Evolutionary conservation across 2,329 filamentous ascomycete species (phyloP).

Genomic region (Bisporella sp.): DNA sequence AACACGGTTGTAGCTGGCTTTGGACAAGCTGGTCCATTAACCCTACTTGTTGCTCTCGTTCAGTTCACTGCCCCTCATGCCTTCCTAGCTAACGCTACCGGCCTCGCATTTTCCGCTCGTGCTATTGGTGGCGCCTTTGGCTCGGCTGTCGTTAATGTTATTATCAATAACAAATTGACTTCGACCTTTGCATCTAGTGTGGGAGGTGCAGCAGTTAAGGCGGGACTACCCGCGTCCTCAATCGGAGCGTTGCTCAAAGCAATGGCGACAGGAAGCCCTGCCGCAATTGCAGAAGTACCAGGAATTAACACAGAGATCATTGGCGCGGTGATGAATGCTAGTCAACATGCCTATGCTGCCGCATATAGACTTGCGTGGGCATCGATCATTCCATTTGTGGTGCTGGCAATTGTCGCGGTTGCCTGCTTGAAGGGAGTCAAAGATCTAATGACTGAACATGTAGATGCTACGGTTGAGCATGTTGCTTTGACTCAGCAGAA

Average conservation of each 20-base stretch:
- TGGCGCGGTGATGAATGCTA: conserved; percentile 32
- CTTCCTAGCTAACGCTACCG: conserved; percentile 45
- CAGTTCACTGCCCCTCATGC: conserved; percentile 47
- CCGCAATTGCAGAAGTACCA: conserved; percentile 23
- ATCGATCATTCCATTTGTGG: conserved; percentile 44
- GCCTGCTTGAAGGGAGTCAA: conserved; percentile 39
- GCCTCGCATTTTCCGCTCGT: conserved; percentile 44
- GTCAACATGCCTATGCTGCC: conserved; percentile 37
- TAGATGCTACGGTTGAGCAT: conserved; percentile 43
- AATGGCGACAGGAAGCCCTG: conserved; percentile 28
- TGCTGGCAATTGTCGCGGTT: conserved; percentile 38
- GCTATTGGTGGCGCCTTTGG: conserved; percentile 47
- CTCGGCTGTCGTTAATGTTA: conserved; percentile 43
- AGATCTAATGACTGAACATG: conserved; percentile 46
- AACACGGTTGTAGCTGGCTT: conserved; percentile 30
- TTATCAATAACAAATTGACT: conserved; percentile 40
- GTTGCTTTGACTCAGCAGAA: too few relatives aligned
- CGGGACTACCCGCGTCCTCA: conserved; percentile 35
- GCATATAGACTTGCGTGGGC: conserved; percentile 44
- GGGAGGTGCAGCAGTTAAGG: conserved; percentile 32
- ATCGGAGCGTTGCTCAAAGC: conserved; percentile 33
- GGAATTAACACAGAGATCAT: conserved; percentile 34
- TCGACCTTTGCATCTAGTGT: conserved; percentile 35
- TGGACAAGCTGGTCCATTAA: conserved; percentile 42
- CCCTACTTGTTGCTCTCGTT: conserved; percentile 41